Evolutionary conservation across 148 eudicot genomes (phyloP).

Genomic region (Cornus suecica): DNA sequence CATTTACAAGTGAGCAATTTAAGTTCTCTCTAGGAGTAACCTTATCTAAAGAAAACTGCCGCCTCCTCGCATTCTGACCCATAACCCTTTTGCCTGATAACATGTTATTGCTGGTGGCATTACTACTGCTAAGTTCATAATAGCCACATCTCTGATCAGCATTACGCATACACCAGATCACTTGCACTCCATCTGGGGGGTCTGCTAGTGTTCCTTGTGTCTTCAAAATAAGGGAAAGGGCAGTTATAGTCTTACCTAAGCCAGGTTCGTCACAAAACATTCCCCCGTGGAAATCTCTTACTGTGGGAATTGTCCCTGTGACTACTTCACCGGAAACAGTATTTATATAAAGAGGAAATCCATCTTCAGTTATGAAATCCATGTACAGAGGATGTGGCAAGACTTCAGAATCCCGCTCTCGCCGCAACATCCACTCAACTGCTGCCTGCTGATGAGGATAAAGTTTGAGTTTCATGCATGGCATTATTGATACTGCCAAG

Average conservation of each 20-base stretch:
- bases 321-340: slow-evolving; percentile 68
- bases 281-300: slow-evolving; percentile 83
- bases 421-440: slow-evolving; percentile 97
- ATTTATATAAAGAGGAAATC: slow-evolving; percentile 58
- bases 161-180: slow-evolving; percentile 64
- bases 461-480: slow-evolving; percentile 85
- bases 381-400: slow-evolving; percentile 69
- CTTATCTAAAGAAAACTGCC: slow-evolving; percentile 50
- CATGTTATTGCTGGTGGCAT: slow-evolving; percentile 24
- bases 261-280: slow-evolving; percentile 99
- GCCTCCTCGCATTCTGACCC: slow-evolving; percentile 49
- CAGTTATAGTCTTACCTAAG: slow-evolving; percentile 91
- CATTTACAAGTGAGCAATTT: slow-evolving; percentile 28
- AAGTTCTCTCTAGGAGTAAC: slow-evolving; percentile 29
- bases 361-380: slow-evolving; percentile 63
- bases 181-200: slow-evolving; percentile 61
- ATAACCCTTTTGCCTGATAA: slow-evolving; percentile 35
- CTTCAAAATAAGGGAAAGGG: slow-evolving; percentile 90
- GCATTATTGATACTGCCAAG: slow-evolving; percentile 74
- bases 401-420: slow-evolving; percentile 58
- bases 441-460: slow-evolving; percentile 97
- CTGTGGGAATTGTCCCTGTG: slow-evolving; percentile 48
- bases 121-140: slow-evolving; percentile 59
- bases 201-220: slow-evolving; percentile 83
- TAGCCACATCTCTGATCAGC: slow-evolving; percentile 80